These are phyloP conservation scores for Escallonia rubra DNA, from an alignment of 129 eudicot genomes.

Conservation along the genomic window DNA sequence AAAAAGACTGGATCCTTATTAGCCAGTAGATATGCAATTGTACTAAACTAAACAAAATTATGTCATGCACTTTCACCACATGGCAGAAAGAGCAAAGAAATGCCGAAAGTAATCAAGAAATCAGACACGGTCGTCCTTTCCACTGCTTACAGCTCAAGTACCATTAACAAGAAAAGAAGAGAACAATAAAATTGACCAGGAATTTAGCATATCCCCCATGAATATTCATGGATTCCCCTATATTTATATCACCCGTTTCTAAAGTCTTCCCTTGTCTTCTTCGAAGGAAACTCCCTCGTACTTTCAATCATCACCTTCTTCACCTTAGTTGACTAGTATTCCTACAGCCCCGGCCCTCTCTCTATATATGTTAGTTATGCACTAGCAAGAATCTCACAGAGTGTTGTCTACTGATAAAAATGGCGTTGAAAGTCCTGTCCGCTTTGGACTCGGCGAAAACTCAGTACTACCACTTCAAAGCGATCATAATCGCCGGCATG, in stretches of 20 bases:
- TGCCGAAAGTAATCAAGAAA: neutral
- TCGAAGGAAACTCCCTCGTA: conserved; percentile 7
- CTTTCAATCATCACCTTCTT: neutral
- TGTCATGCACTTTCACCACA: neutral
- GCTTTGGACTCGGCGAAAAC: conserved; percentile 38
- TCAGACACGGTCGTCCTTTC: neutral
- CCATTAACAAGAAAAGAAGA: neutral
- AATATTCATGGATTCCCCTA: neutral
- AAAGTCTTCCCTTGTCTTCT: neutral
- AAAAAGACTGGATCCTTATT: too few species aligned
- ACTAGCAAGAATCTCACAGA: neutral
- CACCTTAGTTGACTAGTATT: too few species aligned
- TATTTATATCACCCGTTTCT: neutral
- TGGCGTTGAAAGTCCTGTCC: conserved; percentile 28
- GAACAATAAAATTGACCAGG: neutral
- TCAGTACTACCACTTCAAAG: conserved; percentile 45
- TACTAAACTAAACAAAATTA: too few species aligned
- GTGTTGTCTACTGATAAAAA: neutral
- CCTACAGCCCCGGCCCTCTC: too few species aligned
- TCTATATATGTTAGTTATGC: neutral
- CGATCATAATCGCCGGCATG: conserved; percentile 48
- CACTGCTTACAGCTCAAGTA: neutral
- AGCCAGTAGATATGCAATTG: too few species aligned
- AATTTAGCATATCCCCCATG: neutral
- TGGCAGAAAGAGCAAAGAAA: too few species aligned